Conservation (phyloP, 345 rosid species). For the Gossypium rotundifolium region DNA sequence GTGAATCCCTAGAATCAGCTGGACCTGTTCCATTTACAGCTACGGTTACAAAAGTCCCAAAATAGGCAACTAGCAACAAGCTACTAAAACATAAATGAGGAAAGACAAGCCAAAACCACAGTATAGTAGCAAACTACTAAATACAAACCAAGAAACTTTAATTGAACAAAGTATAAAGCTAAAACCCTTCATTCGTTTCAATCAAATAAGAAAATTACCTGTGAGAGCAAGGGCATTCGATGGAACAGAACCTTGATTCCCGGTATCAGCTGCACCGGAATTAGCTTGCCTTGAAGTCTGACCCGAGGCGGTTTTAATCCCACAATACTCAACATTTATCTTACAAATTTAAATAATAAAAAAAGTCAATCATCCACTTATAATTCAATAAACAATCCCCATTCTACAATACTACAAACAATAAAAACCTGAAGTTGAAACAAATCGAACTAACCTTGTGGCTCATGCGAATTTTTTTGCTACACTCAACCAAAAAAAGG, state of each 20-base stretch:
- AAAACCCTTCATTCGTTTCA: not conserved
- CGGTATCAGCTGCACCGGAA: conserved; percentile 19
- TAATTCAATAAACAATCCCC: not conserved
- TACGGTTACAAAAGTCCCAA: not conserved
- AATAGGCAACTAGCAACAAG: not conserved
- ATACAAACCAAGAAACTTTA: not conserved
- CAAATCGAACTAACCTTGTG: conserved; percentile 59
- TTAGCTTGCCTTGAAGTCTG: conserved; percentile 38
- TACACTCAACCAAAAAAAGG: conserved; percentile 25
- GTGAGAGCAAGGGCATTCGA: conserved; percentile 66
- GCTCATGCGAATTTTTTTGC: conserved; percentile 75
- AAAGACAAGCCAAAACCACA: not conserved
- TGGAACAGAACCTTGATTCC: conserved; percentile 34
- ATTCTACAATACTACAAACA: not conserved
- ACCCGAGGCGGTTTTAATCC: conserved; percentile 19
- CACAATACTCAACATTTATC: conserved; percentile 5
- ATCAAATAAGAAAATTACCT: conserved; percentile 31
- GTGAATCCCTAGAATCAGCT: conserved; percentile 47
- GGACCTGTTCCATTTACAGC: conserved; percentile 38
- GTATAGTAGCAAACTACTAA: not conserved
- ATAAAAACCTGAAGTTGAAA: not conserved
- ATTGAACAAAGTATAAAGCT: not conserved
- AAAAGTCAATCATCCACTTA: not conserved
- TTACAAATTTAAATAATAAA: not conserved
- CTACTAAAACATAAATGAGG: not conserved